Evolutionary conservation across 805 yeast species (phyloP).

Genomic region (Tetrapisispora fleetii): DNA sequence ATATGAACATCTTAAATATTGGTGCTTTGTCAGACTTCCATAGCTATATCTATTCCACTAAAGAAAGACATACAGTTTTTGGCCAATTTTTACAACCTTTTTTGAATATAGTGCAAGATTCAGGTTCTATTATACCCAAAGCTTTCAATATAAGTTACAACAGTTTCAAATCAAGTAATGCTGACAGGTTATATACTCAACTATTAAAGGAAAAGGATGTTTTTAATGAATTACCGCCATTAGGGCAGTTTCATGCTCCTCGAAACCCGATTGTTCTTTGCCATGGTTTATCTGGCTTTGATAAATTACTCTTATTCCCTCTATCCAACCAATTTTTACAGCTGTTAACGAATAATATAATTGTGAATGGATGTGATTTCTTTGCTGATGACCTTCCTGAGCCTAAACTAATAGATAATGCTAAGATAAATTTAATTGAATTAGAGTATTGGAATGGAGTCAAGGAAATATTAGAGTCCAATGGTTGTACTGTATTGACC

Average conservation of each 20-base stretch:
- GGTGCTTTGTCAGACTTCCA: no score
- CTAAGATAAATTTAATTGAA: slow-evolving; percentile 24
- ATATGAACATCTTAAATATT: no score
- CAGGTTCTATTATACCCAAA: neutral
- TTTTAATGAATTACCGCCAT: slow-evolving; percentile 4
- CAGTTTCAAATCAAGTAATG: neutral
- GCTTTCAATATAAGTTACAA: neutral
- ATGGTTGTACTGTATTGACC: slow-evolving; percentile 60
- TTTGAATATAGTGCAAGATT: neutral
- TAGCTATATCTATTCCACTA: no score
- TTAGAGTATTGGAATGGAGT: slow-evolving; percentile 81
- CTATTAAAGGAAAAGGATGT: neutral
- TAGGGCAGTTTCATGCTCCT: slow-evolving; percentile 45
- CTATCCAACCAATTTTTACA: slow-evolving; percentile 27
- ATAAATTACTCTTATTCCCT: slow-evolving; percentile 39
- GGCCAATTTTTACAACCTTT: neutral
- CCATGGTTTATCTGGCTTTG: slow-evolving; percentile 84
- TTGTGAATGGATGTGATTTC: slow-evolving; percentile 13
- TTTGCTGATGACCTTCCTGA: slow-evolving; percentile 10
- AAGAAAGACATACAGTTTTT: no score
- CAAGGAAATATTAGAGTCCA: slow-evolving; percentile 43
- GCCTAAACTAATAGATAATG: neutral
- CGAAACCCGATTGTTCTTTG: slow-evolving; percentile 69
- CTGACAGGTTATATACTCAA: neutral
- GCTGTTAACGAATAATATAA: slow-evolving; percentile 13